Base-by-base conservation (phyloP, 257 asterid species). In the Solanum okadae region DNA sequence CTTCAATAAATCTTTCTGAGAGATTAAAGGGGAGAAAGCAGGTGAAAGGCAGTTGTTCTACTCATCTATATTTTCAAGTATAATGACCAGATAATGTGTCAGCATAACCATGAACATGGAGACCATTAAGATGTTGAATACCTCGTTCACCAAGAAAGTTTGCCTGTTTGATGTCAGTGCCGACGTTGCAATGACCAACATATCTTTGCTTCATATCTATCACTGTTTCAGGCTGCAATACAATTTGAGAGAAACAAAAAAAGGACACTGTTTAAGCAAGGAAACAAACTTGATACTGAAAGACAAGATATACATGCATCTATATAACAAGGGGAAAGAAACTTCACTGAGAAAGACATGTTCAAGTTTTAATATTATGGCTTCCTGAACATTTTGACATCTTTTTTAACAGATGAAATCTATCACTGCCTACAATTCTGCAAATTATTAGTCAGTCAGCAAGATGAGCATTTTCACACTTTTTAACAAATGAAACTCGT, bases 101-200 rank as follows among this genome's bases (percentile, higher is more conserved):
- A 31, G 63, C 40, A 61, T 38, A 87, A 76, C 15, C 75, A 59
- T 37, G 18, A 25, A 84, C 87, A 59, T 59, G 65, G 70, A 73
- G 89, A 78, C 84, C 35, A n/a, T 67, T 65, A 40, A 65, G 78
- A 91, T 59, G 73, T 83, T 68, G 86, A 38, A 72, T 71, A 97
- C 99, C 99, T 94, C 91, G 95, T 89, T 92, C 98, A 63, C 99
- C 99, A 87, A 97, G 90, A 90, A 97, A 97, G 93, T 98, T 97
- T 59, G 99, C 99, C 87, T 97, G 99, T 87, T 97, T 97, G 88
- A 97, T 97, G 90, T 96, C 99, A 44, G 99, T 97, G 89, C 98
- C 98, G 13, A 91, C 90, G 89, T 97, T 97, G 88, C 99, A 96
- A 83, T 97, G 99, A 86, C 99, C 99, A 88, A 96, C 93, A 81